Percentiles rank a stretch among this genome's conserved stretches.
Evolutionary conservation across 805 yeast genomes (phyloP).

Genomic region (Clavispora phyllophila): DNA sequence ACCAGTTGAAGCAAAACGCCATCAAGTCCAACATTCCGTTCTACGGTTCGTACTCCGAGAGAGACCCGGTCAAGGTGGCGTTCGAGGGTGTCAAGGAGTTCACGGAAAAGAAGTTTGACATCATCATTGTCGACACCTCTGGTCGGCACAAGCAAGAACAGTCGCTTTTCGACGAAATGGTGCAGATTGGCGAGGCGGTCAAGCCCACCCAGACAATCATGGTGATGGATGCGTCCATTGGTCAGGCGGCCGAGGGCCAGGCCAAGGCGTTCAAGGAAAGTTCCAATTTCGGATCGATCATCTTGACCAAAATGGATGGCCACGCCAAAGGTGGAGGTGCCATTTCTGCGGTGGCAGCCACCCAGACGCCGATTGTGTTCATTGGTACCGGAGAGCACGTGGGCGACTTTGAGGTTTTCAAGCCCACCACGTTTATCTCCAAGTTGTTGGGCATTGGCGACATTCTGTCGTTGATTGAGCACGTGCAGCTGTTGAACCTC

Average conservation of each 20-base stretch:
- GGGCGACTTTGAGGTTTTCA: conserved; percentile 84
- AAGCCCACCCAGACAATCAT: conserved; percentile 93
- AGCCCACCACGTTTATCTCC: conserved; percentile 86
- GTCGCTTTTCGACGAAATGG: conserved; percentile 89
- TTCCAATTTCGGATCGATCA: conserved; percentile 90
- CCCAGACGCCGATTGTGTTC: conserved; percentile 89
- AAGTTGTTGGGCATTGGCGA: conserved; percentile 94
- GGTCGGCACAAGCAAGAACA: conserved; percentile 97
- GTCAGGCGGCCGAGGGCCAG: conserved; percentile 97
- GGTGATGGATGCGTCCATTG: conserved; percentile 96
- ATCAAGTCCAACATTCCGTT: conserved; percentile 91
- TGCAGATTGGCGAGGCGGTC: conserved; percentile 83
- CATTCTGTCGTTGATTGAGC: conserved; percentile 89
- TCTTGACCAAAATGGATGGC: conserved; percentile 95
- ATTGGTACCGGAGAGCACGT: conserved; percentile 99
- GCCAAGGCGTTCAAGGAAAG: conserved; percentile 91
- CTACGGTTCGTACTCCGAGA: conserved; percentile 92
- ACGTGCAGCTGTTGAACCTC: conserved; percentile 79
- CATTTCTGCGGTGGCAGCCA: conserved; percentile 95
- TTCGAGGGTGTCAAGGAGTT: conserved; percentile 87
- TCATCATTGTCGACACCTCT: conserved; percentile 94
- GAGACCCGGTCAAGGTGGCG: conserved; percentile 92
- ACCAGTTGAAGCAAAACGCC: conserved; percentile 95
- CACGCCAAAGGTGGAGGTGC: conserved; percentile 99
- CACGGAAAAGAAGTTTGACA: conserved; percentile 84